Base-by-base conservation (phyloP, 116 monocot species). In the Cymodocea nodosa region DNA sequence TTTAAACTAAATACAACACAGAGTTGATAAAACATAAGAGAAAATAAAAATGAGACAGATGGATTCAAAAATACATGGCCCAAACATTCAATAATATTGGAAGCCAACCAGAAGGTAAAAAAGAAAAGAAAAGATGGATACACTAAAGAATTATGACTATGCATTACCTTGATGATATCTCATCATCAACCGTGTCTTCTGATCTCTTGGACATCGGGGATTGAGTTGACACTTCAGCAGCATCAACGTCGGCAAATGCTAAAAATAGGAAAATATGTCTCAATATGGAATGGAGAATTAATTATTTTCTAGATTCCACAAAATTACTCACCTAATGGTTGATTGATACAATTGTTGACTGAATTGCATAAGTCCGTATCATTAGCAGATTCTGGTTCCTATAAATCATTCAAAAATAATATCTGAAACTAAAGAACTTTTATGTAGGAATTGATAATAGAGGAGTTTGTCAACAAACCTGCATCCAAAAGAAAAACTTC, bases 401-500 rank as follows among this genome's bases (percentile, higher is more conserved):
- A 63, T 18, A 5, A 48, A 16, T 69, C 73, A 70, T 14, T 68
- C 0, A 67, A 4, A 72, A 16, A 13, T 53, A 74, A 68, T 22
- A 54, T 49, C 39, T 24, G 11, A 53, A 23, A 11, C 1, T 56
- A 56, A 70, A 30, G 17, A 51, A 50, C 30, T 58, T 17, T 56
- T 17, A 1, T 35, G 52, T 15, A 49, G 44, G 36, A 64, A 4
- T 12, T 44, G 22, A 7, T 2, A 34, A 53, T 17, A 30, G 52
- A 53, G 52, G n/a, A 59, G 35, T 56, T 50, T 36, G 5, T 59
- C 6, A 12, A 54, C 57, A 63, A 44, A 94, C 94, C 90, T 94
- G 94, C 87, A 94, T 90, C 94, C 94, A 94, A 65, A 94, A 89
- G 71, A 94, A 90, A 68, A 83, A 87, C 37, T 81, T 87, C 71